A percentile compares a stretch with the other conserved stretches of the same genome.
Conservation (phyloP, 805 yeast species). For the Candida nitratophila region DNA sequence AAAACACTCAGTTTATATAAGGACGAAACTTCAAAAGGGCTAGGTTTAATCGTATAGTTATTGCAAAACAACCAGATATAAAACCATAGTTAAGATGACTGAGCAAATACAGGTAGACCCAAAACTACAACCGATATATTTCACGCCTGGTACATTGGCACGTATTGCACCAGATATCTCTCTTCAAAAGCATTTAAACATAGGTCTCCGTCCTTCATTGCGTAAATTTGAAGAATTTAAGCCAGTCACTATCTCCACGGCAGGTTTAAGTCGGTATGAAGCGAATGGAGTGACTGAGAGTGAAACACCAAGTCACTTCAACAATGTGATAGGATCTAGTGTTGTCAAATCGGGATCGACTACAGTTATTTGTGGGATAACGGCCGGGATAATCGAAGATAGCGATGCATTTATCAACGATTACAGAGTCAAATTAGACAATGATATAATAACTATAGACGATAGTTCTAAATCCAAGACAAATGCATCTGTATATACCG, state of each 20-base stretch:
- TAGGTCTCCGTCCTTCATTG: conserved; percentile 70
- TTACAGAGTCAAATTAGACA: conserved; percentile 31
- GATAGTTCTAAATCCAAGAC: conserved; percentile 18
- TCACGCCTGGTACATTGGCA: conserved; percentile 78
- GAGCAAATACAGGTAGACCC: not conserved
- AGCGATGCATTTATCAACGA: conserved; percentile 36
- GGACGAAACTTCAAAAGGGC: too few relatives aligned
- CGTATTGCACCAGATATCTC: conserved; percentile 82
- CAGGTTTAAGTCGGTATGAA: conserved; percentile 29
- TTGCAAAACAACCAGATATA: conserved; percentile 5
- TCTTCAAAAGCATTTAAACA: conserved; percentile 66
- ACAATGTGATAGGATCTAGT: conserved; percentile 54
- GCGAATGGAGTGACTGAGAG: too few relatives aligned
- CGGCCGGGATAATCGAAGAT: conserved; percentile 60
- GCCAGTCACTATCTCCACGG: conserved; percentile 36
- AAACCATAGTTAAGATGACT: not conserved
- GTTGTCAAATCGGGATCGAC: conserved; percentile 67
- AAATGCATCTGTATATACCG: conserved; percentile 53
- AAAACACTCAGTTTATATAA: too few relatives aligned
- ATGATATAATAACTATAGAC: conserved; percentile 24
- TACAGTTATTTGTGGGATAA: conserved; percentile 62
- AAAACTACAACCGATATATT: conserved; percentile 40
- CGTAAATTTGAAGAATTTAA: conserved; percentile 70
- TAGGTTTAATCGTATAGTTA: too few relatives aligned
- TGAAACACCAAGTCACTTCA: conserved; percentile 6